A percentile compares a stretch with the other conserved stretches of the same genome.
Evolutionary conservation across 1,284 basidiomycete genomes (phyloP).

Genomic region (Cryptococcus amylolentus): DNA sequence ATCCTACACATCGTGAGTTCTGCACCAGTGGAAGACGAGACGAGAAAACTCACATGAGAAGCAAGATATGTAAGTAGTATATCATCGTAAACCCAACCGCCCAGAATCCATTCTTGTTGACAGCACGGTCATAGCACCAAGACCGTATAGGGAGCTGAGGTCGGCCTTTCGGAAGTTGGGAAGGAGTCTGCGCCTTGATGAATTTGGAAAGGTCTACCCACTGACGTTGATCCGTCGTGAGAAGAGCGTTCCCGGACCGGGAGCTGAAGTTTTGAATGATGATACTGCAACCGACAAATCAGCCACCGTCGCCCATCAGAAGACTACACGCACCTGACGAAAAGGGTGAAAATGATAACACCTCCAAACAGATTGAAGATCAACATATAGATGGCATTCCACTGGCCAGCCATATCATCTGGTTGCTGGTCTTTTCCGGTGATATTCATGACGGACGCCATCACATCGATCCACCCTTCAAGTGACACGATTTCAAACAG

Average conservation of each 20-base stretch:
- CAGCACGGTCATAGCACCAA: constrained; percentile 91
- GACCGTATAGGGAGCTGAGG: constrained; percentile 54
- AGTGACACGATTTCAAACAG: constrained; percentile 95
- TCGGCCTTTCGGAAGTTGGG: constrained; percentile 53
- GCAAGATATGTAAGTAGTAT: constrained; percentile 79
- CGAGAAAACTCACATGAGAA: constrained; percentile 65
- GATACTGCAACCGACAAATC: constrained; percentile 53
- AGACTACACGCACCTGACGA: constrained; percentile 66
- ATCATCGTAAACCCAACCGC: constrained; percentile 73
- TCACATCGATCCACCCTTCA: constrained; percentile 94
- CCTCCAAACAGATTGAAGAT: constrained; percentile 91
- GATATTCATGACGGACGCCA: constrained; percentile 77
- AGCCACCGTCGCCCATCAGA: not conserved
- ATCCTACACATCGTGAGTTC: constrained; percentile 58
- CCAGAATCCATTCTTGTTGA: constrained; percentile 94
- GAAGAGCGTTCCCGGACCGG: constrained; percentile 74
- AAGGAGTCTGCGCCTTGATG: constrained; percentile 81
- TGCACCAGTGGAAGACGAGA: not conserved
- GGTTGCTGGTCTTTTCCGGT: constrained; percentile 68
- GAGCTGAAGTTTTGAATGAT: constrained; percentile 93
- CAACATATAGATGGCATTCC: constrained; percentile 87
- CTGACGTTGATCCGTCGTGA: constrained; percentile 85
- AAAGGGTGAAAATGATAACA: constrained; percentile 82
- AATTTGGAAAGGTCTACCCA: constrained; percentile 93
- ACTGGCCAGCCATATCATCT: constrained; percentile 65